Conservation (phyloP, 306 rosid species). For the Bauhinia variegata region DNA sequence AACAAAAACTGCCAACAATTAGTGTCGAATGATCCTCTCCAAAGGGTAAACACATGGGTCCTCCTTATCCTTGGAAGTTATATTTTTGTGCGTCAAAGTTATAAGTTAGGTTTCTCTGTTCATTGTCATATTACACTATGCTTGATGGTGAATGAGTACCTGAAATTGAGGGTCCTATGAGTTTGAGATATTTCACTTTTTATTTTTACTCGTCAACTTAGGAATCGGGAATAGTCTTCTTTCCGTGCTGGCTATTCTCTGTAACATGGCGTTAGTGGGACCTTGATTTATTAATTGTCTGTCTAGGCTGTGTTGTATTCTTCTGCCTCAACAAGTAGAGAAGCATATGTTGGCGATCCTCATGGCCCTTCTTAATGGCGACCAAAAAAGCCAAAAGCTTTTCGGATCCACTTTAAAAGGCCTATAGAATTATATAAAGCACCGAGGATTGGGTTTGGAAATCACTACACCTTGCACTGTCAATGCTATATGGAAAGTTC, state of each 20-base stretch:
- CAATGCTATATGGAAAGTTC: background rate
- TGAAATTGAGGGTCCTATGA: slow-evolving; percentile 13
- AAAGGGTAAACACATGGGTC: background rate
- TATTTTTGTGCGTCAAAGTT: slow-evolving; percentile 1
- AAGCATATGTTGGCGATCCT: slow-evolving; percentile 2
- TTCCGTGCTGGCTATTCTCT: background rate
- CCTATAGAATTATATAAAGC: no score
- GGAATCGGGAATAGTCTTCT: background rate
- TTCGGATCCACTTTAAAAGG: slow-evolving; percentile 33
- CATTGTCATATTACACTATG: slow-evolving; percentile 11
- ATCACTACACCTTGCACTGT: background rate
- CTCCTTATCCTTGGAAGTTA: slow-evolving; percentile 1
- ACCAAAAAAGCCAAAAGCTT: slow-evolving; percentile 12
- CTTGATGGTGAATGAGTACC: slow-evolving; percentile 13
- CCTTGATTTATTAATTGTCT: slow-evolving; percentile 12
- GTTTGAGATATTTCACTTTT: slow-evolving; percentile 31
- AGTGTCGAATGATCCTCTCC: background rate
- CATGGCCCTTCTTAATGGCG: slow-evolving; percentile 42
- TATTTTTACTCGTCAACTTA: no score
- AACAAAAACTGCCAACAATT: no score
- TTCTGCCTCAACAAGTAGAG: slow-evolving; percentile 15
- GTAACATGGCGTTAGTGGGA: slow-evolving; percentile 28
- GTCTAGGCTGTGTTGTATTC: background rate
- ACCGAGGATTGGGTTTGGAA: slow-evolving; percentile 21
- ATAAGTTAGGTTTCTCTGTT: slow-evolving; percentile 5